These are phyloP conservation scores for Pythium coloratum DNA, from an alignment of 352 stramenopile species.

Conservation along the genomic window DNA sequence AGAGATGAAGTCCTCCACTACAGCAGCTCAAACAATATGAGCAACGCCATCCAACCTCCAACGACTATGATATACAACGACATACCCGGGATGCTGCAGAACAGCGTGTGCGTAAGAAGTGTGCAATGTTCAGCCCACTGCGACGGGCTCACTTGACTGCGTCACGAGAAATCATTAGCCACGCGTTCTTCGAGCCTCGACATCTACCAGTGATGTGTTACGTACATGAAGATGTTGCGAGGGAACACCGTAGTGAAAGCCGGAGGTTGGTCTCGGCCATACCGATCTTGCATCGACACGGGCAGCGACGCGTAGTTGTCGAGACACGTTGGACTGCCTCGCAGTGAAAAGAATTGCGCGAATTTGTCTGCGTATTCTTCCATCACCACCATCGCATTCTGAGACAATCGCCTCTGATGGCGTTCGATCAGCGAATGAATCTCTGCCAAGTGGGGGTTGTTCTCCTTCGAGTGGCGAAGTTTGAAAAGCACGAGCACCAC, in stretches of 20 bases:
- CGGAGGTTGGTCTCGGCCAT: constrained; percentile 4
- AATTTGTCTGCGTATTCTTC: constrained; percentile 60
- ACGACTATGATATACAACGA: not conserved
- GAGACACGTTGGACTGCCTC: constrained; percentile 33
- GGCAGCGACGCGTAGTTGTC: constrained; percentile 19
- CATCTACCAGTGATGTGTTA: not conserved
- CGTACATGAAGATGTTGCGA: constrained; percentile 30
- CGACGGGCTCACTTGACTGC: constrained; percentile 54
- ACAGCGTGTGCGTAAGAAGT: constrained; percentile 75
- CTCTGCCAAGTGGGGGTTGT: not conserved
- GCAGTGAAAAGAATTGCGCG: constrained; percentile 48
- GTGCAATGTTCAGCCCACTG: constrained; percentile 79
- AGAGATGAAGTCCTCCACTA: constrained; percentile 77
- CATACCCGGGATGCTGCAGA: constrained; percentile 75
- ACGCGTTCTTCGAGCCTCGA: not conserved
- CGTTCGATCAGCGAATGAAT: constrained; percentile 46
- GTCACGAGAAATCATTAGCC: not conserved
- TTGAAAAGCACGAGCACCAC: constrained; percentile 65
- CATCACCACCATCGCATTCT: constrained; percentile 36
- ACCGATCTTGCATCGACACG: constrained; percentile 21
- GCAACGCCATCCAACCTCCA: not conserved
- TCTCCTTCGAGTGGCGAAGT: constrained; percentile 21
- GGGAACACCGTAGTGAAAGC: constrained; percentile 21
- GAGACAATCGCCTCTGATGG: constrained; percentile 11
- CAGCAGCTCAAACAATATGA: not conserved